Evolutionary conservation across 2,329 filamentous ascomycete genomes (phyloP), one percentile per base, ranked within the genome.

Genomic region (Knufia fluminis): DNA sequence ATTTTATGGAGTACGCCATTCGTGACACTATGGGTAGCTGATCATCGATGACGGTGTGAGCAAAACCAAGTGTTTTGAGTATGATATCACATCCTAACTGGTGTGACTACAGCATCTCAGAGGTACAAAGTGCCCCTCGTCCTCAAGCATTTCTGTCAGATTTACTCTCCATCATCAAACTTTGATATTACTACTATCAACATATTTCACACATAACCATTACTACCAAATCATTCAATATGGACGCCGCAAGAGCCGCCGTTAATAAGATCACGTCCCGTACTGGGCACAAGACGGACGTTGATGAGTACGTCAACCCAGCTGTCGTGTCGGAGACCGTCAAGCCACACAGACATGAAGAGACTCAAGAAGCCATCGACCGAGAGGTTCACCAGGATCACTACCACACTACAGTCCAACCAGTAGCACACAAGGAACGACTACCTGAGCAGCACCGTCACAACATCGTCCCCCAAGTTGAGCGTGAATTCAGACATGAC

Each of bases 331-430:
- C 83, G 17, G 81, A 86, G 65, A 71, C 72, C 1, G 64, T 85
- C 39, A 75, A 71, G 51, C 77, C 76, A 38, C 73, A 76, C n/a
- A 65, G 74, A 35, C 80, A 84, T 48, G 79, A 86, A 60, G 66
- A 81, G n/a, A 58, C 78, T 9, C 73, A 70, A 19, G 82, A 77
- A 1, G 82, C 79, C 4, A 64, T 86, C 20, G 80, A 86, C 61
- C 77, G 76, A 56, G 83, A 86, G 58, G 69, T 85, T 3, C 82
- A 86, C 61, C 82, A 86, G 62, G 79, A 86, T 52, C 83, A 86
- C 59, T 79, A 85, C 63, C 81, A 86, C 63, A 83, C 80, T 40
- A 80, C 79, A 0, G 68, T 86, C 1, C 83, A 86, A 66, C 83
- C 83, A 0, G 67, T 87, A 19, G 51, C 69, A n/a, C 70, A 79